Percentiles rank a stretch among this genome's conserved stretches.
Evolutionary conservation across 2,329 filamentous ascomycete genomes (phyloP).

Genomic region (Curvularia verruculosa): DNA sequence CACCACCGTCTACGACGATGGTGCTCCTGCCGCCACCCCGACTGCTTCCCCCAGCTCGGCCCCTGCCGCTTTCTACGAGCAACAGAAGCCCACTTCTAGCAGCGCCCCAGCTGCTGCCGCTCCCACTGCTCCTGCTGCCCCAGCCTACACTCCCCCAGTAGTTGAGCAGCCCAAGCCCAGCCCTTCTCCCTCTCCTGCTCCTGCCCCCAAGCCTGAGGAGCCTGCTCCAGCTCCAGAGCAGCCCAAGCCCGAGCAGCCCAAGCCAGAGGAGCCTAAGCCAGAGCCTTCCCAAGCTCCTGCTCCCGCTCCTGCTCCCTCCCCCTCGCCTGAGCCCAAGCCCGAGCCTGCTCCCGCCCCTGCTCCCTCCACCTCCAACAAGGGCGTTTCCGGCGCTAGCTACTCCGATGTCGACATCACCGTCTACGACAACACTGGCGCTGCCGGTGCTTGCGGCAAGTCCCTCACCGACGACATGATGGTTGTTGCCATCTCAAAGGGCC

Average conservation of each 20-base stretch:
- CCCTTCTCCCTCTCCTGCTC: constrained; percentile 21
- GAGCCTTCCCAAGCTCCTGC: constrained; percentile 10
- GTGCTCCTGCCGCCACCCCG: constrained; percentile 13
- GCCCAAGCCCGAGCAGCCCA: constrained; percentile 9
- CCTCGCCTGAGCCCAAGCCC: constrained; percentile 12
- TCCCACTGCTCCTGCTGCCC: constrained; percentile 16
- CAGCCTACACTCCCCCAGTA: constrained; percentile 22
- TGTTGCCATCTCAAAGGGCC: constrained; percentile 37
- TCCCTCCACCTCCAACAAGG: constrained; percentile 2
- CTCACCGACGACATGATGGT: constrained; percentile 32
- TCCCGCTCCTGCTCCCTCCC: constrained; percentile 16
- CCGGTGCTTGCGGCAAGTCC: constrained; percentile 40
- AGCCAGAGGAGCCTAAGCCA: constrained; percentile 3
- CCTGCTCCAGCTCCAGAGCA: background rate
- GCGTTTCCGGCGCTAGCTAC: constrained; percentile 17
- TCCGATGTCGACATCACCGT: constrained; percentile 42
- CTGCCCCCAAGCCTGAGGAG: constrained; percentile 6
- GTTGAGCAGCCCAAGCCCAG: constrained; percentile 15
- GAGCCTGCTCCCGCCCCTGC: constrained; percentile 12
- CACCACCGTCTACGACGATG: constrained; percentile 45
- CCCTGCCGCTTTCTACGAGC: constrained; percentile 34
- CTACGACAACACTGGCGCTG: constrained; percentile 39
- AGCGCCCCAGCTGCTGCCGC: constrained; percentile 15
- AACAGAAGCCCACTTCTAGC: constrained; percentile 29
- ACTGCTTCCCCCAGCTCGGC: constrained; percentile 21